Base-by-base conservation (phyloP, 2,329 filamentous ascomycete species). In the Botrytis byssoidea region DNA sequence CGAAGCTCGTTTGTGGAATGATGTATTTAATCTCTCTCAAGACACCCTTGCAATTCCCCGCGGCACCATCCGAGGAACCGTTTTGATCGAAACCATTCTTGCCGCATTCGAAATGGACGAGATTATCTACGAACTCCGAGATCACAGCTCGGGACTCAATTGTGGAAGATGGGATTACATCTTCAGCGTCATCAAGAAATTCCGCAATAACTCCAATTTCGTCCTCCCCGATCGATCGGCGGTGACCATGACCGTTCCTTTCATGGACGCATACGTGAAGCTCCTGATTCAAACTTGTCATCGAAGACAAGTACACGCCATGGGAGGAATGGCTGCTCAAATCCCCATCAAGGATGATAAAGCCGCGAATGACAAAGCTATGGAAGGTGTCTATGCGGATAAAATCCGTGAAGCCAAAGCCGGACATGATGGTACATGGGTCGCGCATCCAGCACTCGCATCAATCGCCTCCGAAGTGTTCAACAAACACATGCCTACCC, bases 31-130 rank as follows among this genome's bases (percentile, higher is more conserved):
- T 87, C 87, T 98, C 44, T 91, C 91, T 20, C 96, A 99, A 85
- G 96, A 99, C 85, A 94, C 92, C 85, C 90, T 98, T 81, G 93
- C 93, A 79, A 92, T 99, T 85, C 89, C 89, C 72, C 90, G 96
- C 74, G 96, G 96, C 72, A 98, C 94, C 72, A 97, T 98, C 84
- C 92, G 96, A 79, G 96, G 89, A 76, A 99, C 96, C 4, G 95
- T 98, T 57, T 86, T 99, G 79, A 98, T 99, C 81, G 96, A 99
- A 89, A 98, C 96, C 73, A 98, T 99, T 83, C 89, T 95, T 61
- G 96, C 96, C 60, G 96, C 95, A 25, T 99, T 99, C 81, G 96
- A 99, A 88, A 99, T 99, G 96, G 96, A 99, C 80, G 96, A 99
- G 90, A 98, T 99, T 85, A 98, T 99, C 85, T 99, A 98, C 84